Evolutionary conservation across 1,139 yeast genomes (phyloP), one percentile per base, ranked within the genome.

Genomic region (Pichia sp.): DNA sequence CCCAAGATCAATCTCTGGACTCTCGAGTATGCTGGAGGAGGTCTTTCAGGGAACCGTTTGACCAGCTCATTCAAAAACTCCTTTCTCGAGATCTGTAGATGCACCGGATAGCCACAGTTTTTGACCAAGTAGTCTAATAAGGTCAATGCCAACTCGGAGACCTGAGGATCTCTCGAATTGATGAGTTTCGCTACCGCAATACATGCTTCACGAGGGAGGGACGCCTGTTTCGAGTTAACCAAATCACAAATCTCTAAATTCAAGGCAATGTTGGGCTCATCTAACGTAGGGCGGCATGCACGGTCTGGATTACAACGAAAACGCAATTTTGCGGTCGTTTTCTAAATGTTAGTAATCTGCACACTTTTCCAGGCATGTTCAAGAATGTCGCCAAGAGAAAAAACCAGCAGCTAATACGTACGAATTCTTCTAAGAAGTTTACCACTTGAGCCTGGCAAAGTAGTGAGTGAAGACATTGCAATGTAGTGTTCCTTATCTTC

Each of bases 41-140:
- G 99, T 67, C 90, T 82, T 68, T 92, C 98, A 1, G 99, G 98
- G 73, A 93, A 95, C 68, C 92, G 74, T 64, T 89, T 87, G 38
- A 93, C 99, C 67, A 93, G 79, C 66, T 90, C 97, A 70, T 93
- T 93, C 67, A 93, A 77, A 64, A 93, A 93, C 68, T 93, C 99
- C 72, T 93, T 93, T 59, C 98, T 81, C 8, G 97, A 88, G 54
- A 93, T 89, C 72, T 95, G 99, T 54, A 93, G 77, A 62, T 93
- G 99, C 74, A 93, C 84, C 4, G 99, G 97, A 70, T 92, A 95
- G 2, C 99, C 99, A 75, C 99, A 93, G 72, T 93, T 93, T 73
- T 93, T 93, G 54, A 93, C 99, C 64, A 95, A 77, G 57, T 90
- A 90, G 68, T 93, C 99, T 62, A 93, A 80, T 54, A 87, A 59